phyloP scores from a whole-genome alignment of 2,329 filamentous ascomycete species.

The Fusarium proliferatum region DNA sequence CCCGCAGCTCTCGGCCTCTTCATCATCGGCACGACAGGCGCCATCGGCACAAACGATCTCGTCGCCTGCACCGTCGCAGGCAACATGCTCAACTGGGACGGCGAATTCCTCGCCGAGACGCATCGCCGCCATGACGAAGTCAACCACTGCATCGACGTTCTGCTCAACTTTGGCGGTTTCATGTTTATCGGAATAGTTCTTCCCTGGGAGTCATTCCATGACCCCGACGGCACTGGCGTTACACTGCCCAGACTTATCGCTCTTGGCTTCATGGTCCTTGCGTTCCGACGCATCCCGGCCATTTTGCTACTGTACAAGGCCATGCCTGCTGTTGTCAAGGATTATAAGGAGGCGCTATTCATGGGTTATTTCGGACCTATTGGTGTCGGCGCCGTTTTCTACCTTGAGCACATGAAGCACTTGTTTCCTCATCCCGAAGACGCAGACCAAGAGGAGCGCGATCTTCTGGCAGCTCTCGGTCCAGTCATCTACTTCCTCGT shows the following conservation, averaged over 20 bases:
- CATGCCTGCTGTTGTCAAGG: conserved; percentile 63
- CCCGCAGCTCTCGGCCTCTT: conserved; percentile 66
- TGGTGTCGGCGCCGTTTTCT: conserved; percentile 81
- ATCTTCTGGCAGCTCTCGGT: conserved; percentile 51
- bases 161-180: conserved; percentile 70
- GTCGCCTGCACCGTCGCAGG: conserved; percentile 71
- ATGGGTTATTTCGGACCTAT: conserved; percentile 81
- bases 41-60: conserved; percentile 68
- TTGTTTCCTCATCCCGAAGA: conserved; percentile 53
- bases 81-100: conserved; percentile 70
- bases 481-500: conserved; percentile 57
- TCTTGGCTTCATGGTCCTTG: conserved; percentile 63
- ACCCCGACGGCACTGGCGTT: conserved; percentile 63
- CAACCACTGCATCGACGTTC: conserved; percentile 66
- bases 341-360: conserved; percentile 69
- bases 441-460: conserved; percentile 49
- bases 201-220: conserved; percentile 66
- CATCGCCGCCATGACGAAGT: conserved; percentile 69
- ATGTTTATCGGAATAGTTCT: conserved; percentile 68
- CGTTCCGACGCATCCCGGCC: conserved; percentile 68
- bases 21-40: conserved; percentile 66
- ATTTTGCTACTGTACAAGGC: conserved; percentile 65
- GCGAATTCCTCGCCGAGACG: conserved; percentile 66
- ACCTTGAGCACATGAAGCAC: conserved; percentile 65
- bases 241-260: conserved; percentile 61